These are phyloP conservation scores for Trametopsis cervina DNA, from an alignment of 768 basidiomycete genomes.

Conservation along the genomic window DNA sequence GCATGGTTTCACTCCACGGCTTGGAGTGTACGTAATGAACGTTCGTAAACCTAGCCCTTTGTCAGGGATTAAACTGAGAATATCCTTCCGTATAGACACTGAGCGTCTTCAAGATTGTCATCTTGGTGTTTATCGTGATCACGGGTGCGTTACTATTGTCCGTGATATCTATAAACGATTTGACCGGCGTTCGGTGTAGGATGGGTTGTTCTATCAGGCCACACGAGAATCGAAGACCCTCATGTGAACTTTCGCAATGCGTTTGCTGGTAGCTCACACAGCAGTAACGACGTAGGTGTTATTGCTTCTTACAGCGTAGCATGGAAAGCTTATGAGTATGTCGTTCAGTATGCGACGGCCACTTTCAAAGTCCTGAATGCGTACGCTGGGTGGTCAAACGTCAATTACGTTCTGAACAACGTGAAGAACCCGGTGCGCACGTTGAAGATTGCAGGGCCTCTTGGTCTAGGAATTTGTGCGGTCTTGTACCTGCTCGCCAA, in stretches of 20 bases:
- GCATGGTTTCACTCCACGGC: constrained; percentile 43
- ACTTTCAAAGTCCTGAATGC: constrained; percentile 50
- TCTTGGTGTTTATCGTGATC: constrained; percentile 48
- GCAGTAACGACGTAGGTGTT: constrained; percentile 37
- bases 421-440: constrained; percentile 54
- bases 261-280: constrained; percentile 49
- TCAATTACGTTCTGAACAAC: constrained; percentile 55
- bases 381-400: constrained; percentile 47
- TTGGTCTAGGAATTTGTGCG: constrained; percentile 48
- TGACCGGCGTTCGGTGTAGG: constrained; percentile 24
- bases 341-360: constrained; percentile 47
- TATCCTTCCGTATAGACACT: constrained; percentile 37
- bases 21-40: constrained; percentile 50
- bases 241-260: constrained; percentile 49
- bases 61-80: not conserved
- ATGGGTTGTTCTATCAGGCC: constrained; percentile 53
- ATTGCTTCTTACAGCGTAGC: too few relatives aligned
- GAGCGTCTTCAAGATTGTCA: constrained; percentile 46
- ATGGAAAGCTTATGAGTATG: not conserved
- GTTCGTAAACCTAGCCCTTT: constrained; percentile 23
- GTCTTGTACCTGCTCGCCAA: constrained; percentile 49
- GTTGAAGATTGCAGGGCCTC: constrained; percentile 54
- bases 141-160: constrained; percentile 30
- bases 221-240: constrained; percentile 49
- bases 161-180: not conserved